Evolutionary conservation across 1,139 yeast genomes (phyloP).

Genomic region (Nakaseomyces glabratus): DNA sequence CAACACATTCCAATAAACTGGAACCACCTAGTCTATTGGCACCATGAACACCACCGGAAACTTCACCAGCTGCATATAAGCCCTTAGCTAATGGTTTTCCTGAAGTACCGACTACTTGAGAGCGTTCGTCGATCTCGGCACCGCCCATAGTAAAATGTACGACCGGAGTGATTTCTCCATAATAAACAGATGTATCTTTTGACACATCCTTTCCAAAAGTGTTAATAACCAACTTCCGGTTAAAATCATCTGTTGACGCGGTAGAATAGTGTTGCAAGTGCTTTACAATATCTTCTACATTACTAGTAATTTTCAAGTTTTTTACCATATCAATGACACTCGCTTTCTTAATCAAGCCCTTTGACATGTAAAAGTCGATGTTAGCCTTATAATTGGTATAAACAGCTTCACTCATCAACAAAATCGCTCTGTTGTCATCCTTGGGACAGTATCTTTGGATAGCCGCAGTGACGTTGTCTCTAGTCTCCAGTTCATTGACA

Average conservation of each 20-base stretch:
- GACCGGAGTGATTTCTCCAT: slow-evolving; percentile 54
- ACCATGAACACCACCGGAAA: slow-evolving; percentile 80
- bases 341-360: slow-evolving; percentile 51
- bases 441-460: slow-evolving; percentile 27
- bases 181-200: slow-evolving; percentile 25
- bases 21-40: slow-evolving; percentile 72
- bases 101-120: slow-evolving; percentile 44
- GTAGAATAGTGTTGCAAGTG: slow-evolving; percentile 42
- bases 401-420: slow-evolving; percentile 33
- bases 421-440: slow-evolving; percentile 36
- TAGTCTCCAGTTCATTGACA: slow-evolving; percentile 61
- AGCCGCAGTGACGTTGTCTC: slow-evolving; percentile 58
- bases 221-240: slow-evolving; percentile 29
- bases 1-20: slow-evolving; percentile 71
- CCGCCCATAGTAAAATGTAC: slow-evolving; percentile 89
- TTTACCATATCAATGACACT: slow-evolving; percentile 43
- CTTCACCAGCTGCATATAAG: slow-evolving; percentile 69
- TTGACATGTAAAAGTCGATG: slow-evolving; percentile 55
- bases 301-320: slow-evolving; percentile 29
- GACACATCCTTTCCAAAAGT: slow-evolving; percentile 24
- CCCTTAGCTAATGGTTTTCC: slow-evolving; percentile 44
- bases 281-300: slow-evolving; percentile 37
- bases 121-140: slow-evolving; percentile 50
- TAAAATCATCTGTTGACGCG: slow-evolving; percentile 27
- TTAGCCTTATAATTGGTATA: slow-evolving; percentile 37